phyloP scores from a whole-genome alignment of 2,329 filamentous ascomycete genomes.

The Leptographium galeiforme region DNA sequence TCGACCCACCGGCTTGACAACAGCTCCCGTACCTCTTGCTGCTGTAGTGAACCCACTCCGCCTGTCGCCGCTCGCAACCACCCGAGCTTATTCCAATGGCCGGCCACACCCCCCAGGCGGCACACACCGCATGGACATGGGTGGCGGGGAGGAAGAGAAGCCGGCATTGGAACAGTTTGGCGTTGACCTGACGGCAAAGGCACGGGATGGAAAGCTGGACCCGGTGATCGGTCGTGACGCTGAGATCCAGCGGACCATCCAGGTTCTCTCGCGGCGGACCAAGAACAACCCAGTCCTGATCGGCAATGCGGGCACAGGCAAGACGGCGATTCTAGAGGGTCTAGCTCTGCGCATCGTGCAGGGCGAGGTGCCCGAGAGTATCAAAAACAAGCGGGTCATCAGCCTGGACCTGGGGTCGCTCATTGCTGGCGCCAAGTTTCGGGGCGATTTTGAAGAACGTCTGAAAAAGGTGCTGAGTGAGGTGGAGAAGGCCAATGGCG shows the following conservation, averaged over 20 bases:
- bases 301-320: constrained; percentile 79
- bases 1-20: background rate
- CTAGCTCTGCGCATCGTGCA: constrained; percentile 79
- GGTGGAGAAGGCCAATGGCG: constrained; percentile 76
- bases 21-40: background rate
- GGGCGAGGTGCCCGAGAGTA: constrained; percentile 87
- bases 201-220: constrained; percentile 80
- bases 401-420: constrained; percentile 79
- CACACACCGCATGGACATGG: constrained; percentile 86
- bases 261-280: constrained; percentile 80
- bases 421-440: constrained; percentile 89
- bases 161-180: constrained; percentile 83
- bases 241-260: constrained; percentile 89
- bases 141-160: constrained; percentile 61
- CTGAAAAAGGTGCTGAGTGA: constrained; percentile 84
- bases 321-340: constrained; percentile 87
- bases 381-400: constrained; percentile 88
- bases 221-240: constrained; percentile 87
- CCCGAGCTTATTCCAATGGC: constrained; percentile 52
- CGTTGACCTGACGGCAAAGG: constrained; percentile 74
- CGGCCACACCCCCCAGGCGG: constrained; percentile 79
- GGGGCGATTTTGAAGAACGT: constrained; percentile 91
- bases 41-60: background rate
- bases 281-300: constrained; percentile 97
- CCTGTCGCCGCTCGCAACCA: constrained; percentile 24